These are phyloP conservation scores for Colletotrichum sp. DNA, from an alignment of 2,329 filamentous ascomycete species.

Conservation along the genomic window DNA sequence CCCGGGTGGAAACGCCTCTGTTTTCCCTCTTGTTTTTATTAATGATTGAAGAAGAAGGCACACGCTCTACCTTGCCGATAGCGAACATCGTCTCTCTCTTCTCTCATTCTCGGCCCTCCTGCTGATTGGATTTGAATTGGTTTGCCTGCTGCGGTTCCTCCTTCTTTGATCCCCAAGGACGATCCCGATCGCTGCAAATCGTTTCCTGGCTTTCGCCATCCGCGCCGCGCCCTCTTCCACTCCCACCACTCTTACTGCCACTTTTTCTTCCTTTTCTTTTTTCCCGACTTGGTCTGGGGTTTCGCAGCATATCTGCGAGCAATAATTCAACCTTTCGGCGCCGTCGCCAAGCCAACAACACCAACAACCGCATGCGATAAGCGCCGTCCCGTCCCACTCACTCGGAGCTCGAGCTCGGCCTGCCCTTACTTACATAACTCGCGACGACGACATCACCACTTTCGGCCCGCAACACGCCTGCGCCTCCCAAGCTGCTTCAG, in stretches of 20 bases:
- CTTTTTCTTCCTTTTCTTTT: neutral
- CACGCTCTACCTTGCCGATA: neutral
- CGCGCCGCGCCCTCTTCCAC: neutral
- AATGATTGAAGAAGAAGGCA: neutral
- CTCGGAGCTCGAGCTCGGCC: neutral
- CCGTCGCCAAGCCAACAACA: neutral
- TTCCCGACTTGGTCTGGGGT: neutral
- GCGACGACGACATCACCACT: conserved; percentile 1
- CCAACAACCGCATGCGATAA: neutral
- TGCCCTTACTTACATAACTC: neutral
- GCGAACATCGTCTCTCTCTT: neutral
- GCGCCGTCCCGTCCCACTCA: neutral
- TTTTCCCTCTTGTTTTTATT: neutral
- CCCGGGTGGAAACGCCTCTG: conserved; percentile 12
- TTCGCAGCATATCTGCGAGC: neutral
- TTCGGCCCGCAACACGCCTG: neutral
- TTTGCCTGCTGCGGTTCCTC: neutral
- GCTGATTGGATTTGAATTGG: neutral
- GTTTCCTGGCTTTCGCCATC: conserved; percentile 2
- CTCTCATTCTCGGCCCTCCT: neutral
- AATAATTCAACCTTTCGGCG: neutral
- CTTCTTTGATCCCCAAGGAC: neutral
- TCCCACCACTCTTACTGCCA: neutral
- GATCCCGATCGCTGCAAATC: conserved; percentile 5
- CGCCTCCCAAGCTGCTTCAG: neutral